Evolutionary conservation across 768 basidiomycete species (phyloP).

Genomic region (Exsudoporus frostii): DNA sequence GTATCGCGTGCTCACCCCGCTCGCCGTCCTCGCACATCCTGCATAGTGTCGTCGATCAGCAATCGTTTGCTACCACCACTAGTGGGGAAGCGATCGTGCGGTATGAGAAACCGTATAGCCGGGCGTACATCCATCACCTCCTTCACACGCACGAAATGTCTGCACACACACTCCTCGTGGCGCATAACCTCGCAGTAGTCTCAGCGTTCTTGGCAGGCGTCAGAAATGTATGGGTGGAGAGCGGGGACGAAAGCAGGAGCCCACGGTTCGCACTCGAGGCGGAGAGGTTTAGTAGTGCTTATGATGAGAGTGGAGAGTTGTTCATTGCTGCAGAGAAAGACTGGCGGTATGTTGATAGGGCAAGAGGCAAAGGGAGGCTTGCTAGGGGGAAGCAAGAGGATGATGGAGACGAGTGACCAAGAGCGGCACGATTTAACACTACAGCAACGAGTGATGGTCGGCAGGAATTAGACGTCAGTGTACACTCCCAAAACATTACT

Average conservation of each 20-base stretch:
- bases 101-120: slow-evolving; percentile 36
- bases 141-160: slow-evolving; percentile 90
- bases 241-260: background rate
- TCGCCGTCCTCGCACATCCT: slow-evolving; percentile 33
- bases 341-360: slow-evolving; percentile 67
- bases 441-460: background rate
- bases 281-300: slow-evolving; percentile 44
- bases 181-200: slow-evolving; percentile 74
- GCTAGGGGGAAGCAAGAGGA: slow-evolving; percentile 41
- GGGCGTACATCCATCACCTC: slow-evolving; percentile 81
- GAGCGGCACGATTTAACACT: background rate
- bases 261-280: slow-evolving; percentile 44
- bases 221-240: slow-evolving; percentile 34
- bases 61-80: slow-evolving; percentile 14
- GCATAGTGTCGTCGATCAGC: slow-evolving; percentile 45
- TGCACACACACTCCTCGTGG: slow-evolving; percentile 67
- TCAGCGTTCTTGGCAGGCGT: slow-evolving; percentile 62
- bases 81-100: background rate
- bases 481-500: background rate
- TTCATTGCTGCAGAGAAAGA: slow-evolving; percentile 49
- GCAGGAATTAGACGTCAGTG: background rate
- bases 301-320: slow-evolving; percentile 47
- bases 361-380: slow-evolving; percentile 74
- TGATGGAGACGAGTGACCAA: background rate
- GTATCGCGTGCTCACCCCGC: slow-evolving; percentile 54